Base-by-base conservation (phyloP, 169 alveolate species). In the Babesia bovis region DNA sequence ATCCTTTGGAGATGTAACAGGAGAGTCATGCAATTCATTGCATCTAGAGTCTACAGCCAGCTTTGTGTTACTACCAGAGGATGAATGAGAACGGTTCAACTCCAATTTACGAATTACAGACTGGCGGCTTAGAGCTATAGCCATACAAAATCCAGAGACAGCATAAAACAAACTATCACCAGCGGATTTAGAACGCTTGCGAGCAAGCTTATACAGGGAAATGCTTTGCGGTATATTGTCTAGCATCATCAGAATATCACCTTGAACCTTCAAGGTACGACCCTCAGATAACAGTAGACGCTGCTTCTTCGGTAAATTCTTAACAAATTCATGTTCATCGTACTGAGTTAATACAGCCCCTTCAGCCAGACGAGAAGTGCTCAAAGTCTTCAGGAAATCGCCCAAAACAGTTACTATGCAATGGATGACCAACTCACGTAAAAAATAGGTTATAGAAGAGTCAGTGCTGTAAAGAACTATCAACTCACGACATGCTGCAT, bases 201-300 rank as follows among this genome's bases (percentile, higher is more conserved):
- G 42, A 12, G 73, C 73, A 1, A 13, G 60, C 36, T 17, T 21
- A 35, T 63, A 63, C 4, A 25, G 4, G 23, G 59, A 17, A 2
- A 49, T 17, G 25, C 61, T 60, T 55, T 63, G 59, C 33, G 73
- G 60, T 15, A 63, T 19, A 35, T 63, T 63, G 60, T 63, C 49
- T 50, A 63, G 26, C 73, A 63, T 63, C 51, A 63, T 23, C 35
- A 45, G 21, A 28, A 63, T 63, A 50, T 63, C 73, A 35, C 73
- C 73, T 19, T 63, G 73, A 21, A 49, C 17, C 60, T 63, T 63
- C 23, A 32, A 38, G 23, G 61, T 63, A 26, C 73, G 5, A 19
- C 61, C 73, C 15, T 36, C 35, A 17, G 21, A 4, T 9, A 63
- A 6, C 1, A 4, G 10, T 30, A 4, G 3, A 7, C 60, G 58